Evolutionary conservation across 2,329 filamentous ascomycete species (phyloP).

Genomic region (Thielaviopsis punctulata): DNA sequence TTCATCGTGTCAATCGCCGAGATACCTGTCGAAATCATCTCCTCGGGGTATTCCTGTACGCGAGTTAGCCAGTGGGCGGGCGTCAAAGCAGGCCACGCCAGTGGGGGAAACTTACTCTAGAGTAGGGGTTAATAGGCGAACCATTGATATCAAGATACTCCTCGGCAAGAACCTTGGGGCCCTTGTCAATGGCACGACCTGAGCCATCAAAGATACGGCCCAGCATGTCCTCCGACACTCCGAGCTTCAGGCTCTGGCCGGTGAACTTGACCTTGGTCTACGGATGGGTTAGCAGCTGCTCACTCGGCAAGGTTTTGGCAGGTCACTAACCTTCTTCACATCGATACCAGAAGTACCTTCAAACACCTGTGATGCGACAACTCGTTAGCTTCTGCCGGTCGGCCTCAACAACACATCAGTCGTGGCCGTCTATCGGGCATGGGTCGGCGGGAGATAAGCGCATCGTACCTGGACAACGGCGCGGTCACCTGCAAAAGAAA

Average conservation of each 20-base stretch:
- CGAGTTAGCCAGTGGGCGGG: too few species aligned
- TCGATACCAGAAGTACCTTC: slow-evolving; percentile 95
- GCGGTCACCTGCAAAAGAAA: slow-evolving; percentile 49
- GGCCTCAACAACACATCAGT: neutral
- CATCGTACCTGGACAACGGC: slow-evolving; percentile 75
- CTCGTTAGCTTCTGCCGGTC: neutral
- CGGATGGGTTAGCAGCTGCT: slow-evolving; percentile 15
- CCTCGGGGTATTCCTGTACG: slow-evolving; percentile 80
- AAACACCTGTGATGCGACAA: slow-evolving; percentile 52
- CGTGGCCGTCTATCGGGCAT: slow-evolving; percentile 8
- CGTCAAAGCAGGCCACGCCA: too few species aligned
- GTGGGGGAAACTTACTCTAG: slow-evolving; percentile 65
- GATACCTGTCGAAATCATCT: slow-evolving; percentile 99
- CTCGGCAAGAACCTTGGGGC: slow-evolving; percentile 91
- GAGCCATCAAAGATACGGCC: slow-evolving; percentile 98
- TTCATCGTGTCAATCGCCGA: slow-evolving; percentile 98
- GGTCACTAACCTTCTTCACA: slow-evolving; percentile 72
- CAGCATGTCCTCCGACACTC: slow-evolving; percentile 98
- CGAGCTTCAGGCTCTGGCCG: slow-evolving; percentile 91
- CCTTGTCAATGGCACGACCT: slow-evolving; percentile 95
- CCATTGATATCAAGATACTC: slow-evolving; percentile 99
- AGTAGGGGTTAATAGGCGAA: slow-evolving; percentile 95
- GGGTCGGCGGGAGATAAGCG: neutral
- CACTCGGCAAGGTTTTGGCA: neutral
- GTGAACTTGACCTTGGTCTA: slow-evolving; percentile 96